phyloP scores from a whole-genome alignment of 1,139 yeast species.

The Diutina ranongensis region DNA sequence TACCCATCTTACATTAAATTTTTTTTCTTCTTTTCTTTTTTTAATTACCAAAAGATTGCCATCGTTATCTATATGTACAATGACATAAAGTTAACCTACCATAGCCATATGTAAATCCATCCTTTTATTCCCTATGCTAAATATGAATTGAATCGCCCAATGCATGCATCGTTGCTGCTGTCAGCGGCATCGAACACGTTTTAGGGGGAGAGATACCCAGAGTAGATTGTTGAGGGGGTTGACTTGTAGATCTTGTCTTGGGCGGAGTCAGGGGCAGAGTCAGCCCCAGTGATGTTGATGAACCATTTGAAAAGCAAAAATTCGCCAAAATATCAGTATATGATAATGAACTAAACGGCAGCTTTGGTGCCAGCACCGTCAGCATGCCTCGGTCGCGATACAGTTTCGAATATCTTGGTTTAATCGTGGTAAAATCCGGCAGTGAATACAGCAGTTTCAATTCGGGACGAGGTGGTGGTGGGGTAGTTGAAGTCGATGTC shows the following conservation, averaged over 20 bases:
- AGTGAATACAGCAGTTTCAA: constrained; percentile 2
- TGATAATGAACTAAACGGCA: neutral
- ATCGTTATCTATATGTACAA: no score
- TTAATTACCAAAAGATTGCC: no score
- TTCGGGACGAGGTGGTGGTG: neutral
- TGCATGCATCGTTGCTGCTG: constrained; percentile 4
- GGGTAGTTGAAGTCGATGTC: no score
- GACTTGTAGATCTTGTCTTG: neutral
- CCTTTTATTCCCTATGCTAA: no score
- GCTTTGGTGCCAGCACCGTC: neutral
- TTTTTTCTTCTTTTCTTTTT: no score
- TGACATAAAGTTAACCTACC: no score
- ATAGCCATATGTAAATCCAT: no score
- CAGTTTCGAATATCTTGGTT: neutral
- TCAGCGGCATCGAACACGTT: neutral
- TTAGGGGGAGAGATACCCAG: neutral
- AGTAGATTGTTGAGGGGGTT: neutral
- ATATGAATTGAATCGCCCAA: constrained; percentile 4
- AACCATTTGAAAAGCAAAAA: constrained; percentile 2
- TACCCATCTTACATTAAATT: no score
- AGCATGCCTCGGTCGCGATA: neutral
- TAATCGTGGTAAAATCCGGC: neutral
- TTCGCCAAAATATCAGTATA: constrained; percentile 4
- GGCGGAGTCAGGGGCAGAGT: neutral
- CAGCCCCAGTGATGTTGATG: neutral